Conservation (phyloP, 2,329 filamentous ascomycete species). For the Diplodia sapinea region DNA sequence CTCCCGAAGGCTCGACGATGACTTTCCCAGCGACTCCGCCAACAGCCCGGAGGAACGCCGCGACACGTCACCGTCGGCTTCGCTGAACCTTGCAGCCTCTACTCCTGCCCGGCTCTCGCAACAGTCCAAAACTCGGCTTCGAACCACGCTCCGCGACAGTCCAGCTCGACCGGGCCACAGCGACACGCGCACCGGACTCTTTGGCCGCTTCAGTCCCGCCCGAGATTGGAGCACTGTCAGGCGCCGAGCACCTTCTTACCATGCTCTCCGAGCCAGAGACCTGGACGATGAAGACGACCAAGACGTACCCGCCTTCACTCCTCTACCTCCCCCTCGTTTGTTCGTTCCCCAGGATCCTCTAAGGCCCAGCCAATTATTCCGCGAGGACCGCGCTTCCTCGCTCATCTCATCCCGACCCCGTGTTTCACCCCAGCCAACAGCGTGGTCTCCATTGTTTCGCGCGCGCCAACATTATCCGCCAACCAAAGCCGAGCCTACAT, state of each 20-base stretch:
- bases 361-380: background rate
- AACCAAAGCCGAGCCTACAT: background rate
- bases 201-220: background rate
- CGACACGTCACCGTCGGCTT: constrained; percentile 20
- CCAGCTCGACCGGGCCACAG: constrained; percentile 9
- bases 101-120: background rate
- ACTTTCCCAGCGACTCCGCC: background rate
- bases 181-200: background rate
- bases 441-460: constrained; percentile 22
- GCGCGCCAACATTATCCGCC: constrained; percentile 19
- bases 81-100: constrained; percentile 18
- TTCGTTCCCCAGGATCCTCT: background rate
- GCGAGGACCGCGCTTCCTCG: background rate
- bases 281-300: background rate
- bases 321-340: constrained; percentile 12
- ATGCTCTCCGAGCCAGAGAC: background rate
- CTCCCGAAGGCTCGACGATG: background rate
- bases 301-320: constrained; percentile 17
- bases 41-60: constrained; percentile 11
- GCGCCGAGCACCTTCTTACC: background rate
- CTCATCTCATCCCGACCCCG: background rate
- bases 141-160: constrained; percentile 17
- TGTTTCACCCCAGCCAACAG: constrained; percentile 10
- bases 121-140: constrained; percentile 16
- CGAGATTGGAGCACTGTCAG: background rate